These are phyloP conservation scores for Amyloporia xantha DNA, from an alignment of 768 basidiomycete genomes.

Conservation along the genomic window DNA sequence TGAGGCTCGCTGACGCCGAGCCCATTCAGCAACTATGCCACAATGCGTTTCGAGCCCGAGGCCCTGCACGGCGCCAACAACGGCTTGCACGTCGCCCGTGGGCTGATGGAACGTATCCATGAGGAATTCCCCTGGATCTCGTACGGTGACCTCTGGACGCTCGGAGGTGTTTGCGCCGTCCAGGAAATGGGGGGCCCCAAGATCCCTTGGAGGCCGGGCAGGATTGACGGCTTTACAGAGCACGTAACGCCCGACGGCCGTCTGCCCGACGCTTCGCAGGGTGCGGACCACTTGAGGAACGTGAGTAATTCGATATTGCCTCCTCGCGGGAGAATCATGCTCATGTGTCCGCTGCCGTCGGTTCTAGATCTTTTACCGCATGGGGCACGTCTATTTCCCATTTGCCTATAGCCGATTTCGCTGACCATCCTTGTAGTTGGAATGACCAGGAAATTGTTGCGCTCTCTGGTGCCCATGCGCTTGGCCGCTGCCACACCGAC, in stretches of 20 bases:
- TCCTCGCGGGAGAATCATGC: neutral
- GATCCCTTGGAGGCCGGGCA: conserved; percentile 89
- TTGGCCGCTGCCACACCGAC: conserved; percentile 89
- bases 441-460: conserved; percentile 98
- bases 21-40: conserved; percentile 79
- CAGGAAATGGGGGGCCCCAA: conserved; percentile 93
- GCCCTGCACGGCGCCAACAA: conserved; percentile 77
- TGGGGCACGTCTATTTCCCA: conserved; percentile 48
- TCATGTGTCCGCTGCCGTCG: neutral
- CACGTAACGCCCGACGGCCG: conserved; percentile 83
- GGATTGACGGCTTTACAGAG: conserved; percentile 76
- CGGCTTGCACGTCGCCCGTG: conserved; percentile 76
- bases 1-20: neutral
- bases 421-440: conserved; percentile 39
- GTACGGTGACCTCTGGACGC: conserved; percentile 96
- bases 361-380: conserved; percentile 76
- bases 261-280: conserved; percentile 82
- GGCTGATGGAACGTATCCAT: conserved; percentile 81
- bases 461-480: conserved; percentile 88
- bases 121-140: conserved; percentile 87
- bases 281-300: conserved; percentile 76
- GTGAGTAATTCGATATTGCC: conserved; percentile 31
- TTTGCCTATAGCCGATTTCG: neutral
- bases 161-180: conserved; percentile 86
- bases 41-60: conserved; percentile 96